Conservation (phyloP, 331 rosid genomes). For the Malus hybrid region DNA sequence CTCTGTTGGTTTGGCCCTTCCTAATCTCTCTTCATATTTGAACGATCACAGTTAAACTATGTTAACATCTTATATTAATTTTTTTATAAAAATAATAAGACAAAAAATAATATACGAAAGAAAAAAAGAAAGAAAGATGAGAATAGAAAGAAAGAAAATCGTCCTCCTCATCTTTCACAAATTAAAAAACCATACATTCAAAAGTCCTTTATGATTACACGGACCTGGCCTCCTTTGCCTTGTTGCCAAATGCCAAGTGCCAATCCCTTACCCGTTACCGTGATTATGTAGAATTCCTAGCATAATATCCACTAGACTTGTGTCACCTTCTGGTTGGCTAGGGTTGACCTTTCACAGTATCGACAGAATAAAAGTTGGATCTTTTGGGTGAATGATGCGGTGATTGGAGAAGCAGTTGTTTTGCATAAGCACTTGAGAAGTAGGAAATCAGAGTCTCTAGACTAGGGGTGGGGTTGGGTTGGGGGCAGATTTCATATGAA, state of each 20-base stretch:
- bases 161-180: background rate
- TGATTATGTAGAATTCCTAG: background rate
- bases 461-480: no score
- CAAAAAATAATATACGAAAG: no score
- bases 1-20: background rate
- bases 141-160: no score
- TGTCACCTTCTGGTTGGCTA: conserved; percentile 1
- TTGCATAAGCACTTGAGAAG: background rate
- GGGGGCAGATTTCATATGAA: background rate
- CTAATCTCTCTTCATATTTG: no score
- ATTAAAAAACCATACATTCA: conserved; percentile 10
- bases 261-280: no score
- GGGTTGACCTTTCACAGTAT: background rate
- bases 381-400: background rate
- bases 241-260: no score
- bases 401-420: background rate
- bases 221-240: conserved; percentile 20
- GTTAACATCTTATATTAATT: no score
- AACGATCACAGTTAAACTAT: no score
- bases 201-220: conserved; percentile 35
- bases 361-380: background rate
- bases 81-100: no score
- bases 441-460: background rate
- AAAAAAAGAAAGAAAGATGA: no score
- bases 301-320: background rate